Evolutionary conservation across 1,284 basidiomycete genomes (phyloP).

Genomic region (Cryptococcus amylolentus): DNA sequence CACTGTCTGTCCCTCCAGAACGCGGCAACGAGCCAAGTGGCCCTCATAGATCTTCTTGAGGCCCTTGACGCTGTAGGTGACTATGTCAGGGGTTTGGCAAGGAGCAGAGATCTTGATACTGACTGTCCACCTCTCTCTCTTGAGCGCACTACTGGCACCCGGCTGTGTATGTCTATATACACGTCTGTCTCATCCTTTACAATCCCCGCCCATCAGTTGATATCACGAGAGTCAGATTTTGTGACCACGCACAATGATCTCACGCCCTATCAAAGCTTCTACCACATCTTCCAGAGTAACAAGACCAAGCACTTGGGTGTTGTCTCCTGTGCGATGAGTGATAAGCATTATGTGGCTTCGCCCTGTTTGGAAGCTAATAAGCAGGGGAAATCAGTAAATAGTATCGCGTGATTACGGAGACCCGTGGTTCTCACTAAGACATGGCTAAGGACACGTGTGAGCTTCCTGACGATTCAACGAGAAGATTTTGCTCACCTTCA

Average conservation of each 20-base stretch:
- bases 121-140: constrained; percentile 16
- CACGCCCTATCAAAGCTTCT: constrained; percentile 47
- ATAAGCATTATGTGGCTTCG: constrained; percentile 86
- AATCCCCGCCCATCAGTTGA: no score
- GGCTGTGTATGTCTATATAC: constrained; percentile 43
- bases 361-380: constrained; percentile 72
- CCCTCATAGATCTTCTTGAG: no score
- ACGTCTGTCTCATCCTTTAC: constrained; percentile 45
- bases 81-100: no score
- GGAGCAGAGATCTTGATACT: background rate
- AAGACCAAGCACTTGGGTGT: constrained; percentile 73
- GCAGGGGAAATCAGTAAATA: background rate
- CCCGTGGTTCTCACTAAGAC: constrained; percentile 21
- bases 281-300: constrained; percentile 59
- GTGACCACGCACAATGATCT: constrained; percentile 38
- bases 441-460: constrained; percentile 17
- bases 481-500: constrained; percentile 41
- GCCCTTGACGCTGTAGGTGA: no score
- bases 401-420: background rate
- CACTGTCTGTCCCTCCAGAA: no score
- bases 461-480: background rate
- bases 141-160: constrained; percentile 30
- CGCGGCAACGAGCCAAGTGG: no score
- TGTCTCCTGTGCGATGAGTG: constrained; percentile 68
- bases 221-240: background rate